A percentile compares a stretch with the other conserved stretches of the same genome.
Conservation (phyloP, 1,284 basidiomycete genomes). For the Ganoderma resinaceum region DNA sequence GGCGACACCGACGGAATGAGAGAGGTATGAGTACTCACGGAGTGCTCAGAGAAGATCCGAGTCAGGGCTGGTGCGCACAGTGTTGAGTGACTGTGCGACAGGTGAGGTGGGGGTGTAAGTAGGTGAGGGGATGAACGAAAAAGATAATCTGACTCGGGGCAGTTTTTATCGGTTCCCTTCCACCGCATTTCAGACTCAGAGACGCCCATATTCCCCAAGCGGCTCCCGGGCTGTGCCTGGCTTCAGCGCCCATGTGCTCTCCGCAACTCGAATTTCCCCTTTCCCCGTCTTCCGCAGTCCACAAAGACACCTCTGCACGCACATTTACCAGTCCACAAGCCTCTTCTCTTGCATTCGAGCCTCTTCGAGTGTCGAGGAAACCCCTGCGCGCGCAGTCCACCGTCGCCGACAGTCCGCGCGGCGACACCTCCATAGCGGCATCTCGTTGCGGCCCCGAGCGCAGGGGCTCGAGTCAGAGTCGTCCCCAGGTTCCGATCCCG, state of each 20-base stretch:
- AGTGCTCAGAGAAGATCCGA: conserved; percentile 28
- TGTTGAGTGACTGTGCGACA: conserved; percentile 34
- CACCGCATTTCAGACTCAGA: conserved; percentile 56
- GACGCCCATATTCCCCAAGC: conserved; percentile 31
- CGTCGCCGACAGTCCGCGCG: conserved; percentile 17
- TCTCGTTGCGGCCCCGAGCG: conserved; percentile 21
- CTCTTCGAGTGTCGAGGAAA: neutral
- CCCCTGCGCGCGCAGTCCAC: conserved; percentile 30
- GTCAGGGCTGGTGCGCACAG: conserved; percentile 33
- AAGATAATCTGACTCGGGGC: conserved; percentile 45
- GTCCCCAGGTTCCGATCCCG: conserved; percentile 6
- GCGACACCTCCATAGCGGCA: conserved; percentile 2
- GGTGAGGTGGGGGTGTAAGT: conserved; percentile 37
- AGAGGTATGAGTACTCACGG: conserved; percentile 40
- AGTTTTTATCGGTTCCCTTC: conserved; percentile 44
- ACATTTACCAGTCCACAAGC: conserved; percentile 10
- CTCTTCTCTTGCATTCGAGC: neutral
- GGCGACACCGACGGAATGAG: conserved; percentile 29
- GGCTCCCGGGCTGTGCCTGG: conserved; percentile 29
- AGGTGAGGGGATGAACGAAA: conserved; percentile 30
- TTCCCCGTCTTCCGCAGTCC: conserved; percentile 18
- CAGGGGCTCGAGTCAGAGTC: conserved; percentile 28
- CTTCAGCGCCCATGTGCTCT: conserved; percentile 24
- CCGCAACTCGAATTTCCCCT: conserved; percentile 15
- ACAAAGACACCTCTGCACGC: conserved; percentile 16